Evolutionary conservation across 2,329 filamentous ascomycete species (phyloP).

Genomic region (Fusarium cyanostomum): DNA sequence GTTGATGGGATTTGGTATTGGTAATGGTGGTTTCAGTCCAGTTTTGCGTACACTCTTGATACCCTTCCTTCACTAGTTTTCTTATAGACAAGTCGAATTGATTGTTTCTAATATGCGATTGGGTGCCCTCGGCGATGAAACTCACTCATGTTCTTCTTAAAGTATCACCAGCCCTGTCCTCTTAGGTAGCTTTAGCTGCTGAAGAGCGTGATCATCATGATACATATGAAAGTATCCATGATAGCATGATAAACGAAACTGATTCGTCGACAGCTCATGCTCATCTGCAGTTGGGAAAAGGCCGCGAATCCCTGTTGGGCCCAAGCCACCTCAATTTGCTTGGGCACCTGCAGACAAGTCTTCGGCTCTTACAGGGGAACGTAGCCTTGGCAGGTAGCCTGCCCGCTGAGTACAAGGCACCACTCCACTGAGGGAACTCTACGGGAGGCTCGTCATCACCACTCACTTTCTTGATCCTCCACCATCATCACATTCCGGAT

Average conservation of each 20-base stretch:
- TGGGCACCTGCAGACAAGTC: constrained; percentile 1
- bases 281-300: constrained; percentile 8
- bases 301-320: constrained; percentile 26
- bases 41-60: constrained; percentile 34
- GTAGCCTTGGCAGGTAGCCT: constrained; percentile 7
- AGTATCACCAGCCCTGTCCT: background rate
- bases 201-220: background rate
- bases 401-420: constrained; percentile 9
- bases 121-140: too few species aligned
- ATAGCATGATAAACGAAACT: constrained; percentile 15
- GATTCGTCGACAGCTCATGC: background rate
- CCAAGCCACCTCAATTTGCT: constrained; percentile 39
- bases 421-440: constrained; percentile 25
- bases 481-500: constrained; percentile 29
- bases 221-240: constrained; percentile 18
- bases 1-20: constrained; percentile 11
- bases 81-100: constrained; percentile 24
- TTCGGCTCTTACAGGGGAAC: constrained; percentile 18
- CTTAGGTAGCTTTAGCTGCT: background rate
- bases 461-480: constrained; percentile 24
- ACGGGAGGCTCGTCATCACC: constrained; percentile 33
- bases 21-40: constrained; percentile 11
- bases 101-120: background rate
- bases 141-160: too few species aligned
- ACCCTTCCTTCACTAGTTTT: constrained; percentile 37